Percentiles rank a stretch among this genome's conserved stretches.
Evolutionary conservation across 495 filamentous ascomycete genomes (phyloP).

Genomic region (Penicillium malachiteum): DNA sequence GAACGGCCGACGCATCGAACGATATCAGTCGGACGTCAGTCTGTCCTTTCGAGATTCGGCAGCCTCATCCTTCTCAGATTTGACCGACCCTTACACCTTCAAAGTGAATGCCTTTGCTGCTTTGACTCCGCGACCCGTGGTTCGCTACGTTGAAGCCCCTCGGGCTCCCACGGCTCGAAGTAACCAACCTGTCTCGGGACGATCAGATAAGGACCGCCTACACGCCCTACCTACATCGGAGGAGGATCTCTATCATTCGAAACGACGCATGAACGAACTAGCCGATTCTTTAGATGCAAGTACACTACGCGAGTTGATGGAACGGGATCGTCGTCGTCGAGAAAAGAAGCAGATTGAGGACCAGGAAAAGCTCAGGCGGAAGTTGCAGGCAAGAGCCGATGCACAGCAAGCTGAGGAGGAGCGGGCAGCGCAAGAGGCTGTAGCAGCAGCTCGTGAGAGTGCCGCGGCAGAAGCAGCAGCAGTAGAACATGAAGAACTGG

Average conservation of each 20-base stretch:
- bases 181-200: constrained; percentile 37
- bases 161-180: constrained; percentile 43
- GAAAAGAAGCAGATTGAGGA: constrained; percentile 73
- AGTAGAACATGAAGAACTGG: not conserved
- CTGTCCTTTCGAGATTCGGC: constrained; percentile 71
- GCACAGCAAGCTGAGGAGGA: constrained; percentile 52
- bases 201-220: constrained; percentile 39
- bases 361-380: constrained; percentile 66
- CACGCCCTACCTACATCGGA: constrained; percentile 52
- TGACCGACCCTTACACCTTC: constrained; percentile 68
- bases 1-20: constrained; percentile 57
- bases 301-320: constrained; percentile 77
- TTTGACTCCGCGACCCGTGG: constrained; percentile 74
- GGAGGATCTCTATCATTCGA: constrained; percentile 60
- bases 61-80: constrained; percentile 67
- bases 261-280: constrained; percentile 72
- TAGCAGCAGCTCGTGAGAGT: not conserved
- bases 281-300: constrained; percentile 80
- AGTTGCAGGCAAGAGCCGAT: constrained; percentile 66
- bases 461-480: constrained; percentile 22
- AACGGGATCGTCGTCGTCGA: constrained; percentile 73
- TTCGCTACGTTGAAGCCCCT: constrained; percentile 68
- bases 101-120: constrained; percentile 71
- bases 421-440: constrained; percentile 5
- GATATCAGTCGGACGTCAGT: constrained; percentile 69